These are phyloP conservation scores for Ecytonucleospora hepatopenaei DNA, from an alignment of 371 early-diverging fungal genomes.

Conservation along the genomic window DNA sequence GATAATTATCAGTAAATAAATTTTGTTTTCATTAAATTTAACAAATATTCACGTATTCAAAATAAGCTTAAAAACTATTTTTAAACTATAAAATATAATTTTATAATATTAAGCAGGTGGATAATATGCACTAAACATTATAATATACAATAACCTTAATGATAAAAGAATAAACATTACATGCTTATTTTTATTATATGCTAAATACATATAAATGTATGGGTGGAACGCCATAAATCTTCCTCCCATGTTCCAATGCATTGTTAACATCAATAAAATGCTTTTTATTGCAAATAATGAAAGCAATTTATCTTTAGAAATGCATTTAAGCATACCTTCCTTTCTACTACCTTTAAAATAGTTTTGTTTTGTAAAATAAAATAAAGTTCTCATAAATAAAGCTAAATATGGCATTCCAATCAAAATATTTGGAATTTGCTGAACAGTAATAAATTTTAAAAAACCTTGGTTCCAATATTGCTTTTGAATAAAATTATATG, in stretches of 20 bases:
- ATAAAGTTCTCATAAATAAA: neutral
- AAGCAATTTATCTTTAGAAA: constrained; percentile 13
- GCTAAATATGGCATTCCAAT: constrained; percentile 34
- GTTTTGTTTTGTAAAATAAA: too few species aligned
- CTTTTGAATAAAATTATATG: constrained; percentile 52
- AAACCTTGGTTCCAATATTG: constrained; percentile 57
- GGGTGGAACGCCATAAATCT: constrained; percentile 56
- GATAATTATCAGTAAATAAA: too few species aligned
- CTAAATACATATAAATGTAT: constrained; percentile 47
- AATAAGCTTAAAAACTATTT: too few species aligned
- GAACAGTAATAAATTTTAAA: constrained; percentile 43
- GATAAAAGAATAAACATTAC: constrained; percentile 20
- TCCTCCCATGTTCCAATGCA: constrained; percentile 54
- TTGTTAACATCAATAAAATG: constrained; percentile 44
- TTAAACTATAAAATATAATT: too few species aligned
- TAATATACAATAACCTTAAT: constrained; percentile 25
- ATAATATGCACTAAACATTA: constrained; percentile 13
- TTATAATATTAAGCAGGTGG: constrained; percentile 16
- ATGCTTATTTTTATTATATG: constrained; percentile 22
- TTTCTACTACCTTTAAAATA: too few species aligned
- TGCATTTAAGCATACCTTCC: too few species aligned
- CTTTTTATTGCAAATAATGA: constrained; percentile 44
- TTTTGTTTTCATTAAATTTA: too few species aligned
- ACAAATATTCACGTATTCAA: too few species aligned
- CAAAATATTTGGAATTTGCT: constrained; percentile 53